Conservation (phyloP, 768 basidiomycete species). For the Xerocomellus intermedius region DNA sequence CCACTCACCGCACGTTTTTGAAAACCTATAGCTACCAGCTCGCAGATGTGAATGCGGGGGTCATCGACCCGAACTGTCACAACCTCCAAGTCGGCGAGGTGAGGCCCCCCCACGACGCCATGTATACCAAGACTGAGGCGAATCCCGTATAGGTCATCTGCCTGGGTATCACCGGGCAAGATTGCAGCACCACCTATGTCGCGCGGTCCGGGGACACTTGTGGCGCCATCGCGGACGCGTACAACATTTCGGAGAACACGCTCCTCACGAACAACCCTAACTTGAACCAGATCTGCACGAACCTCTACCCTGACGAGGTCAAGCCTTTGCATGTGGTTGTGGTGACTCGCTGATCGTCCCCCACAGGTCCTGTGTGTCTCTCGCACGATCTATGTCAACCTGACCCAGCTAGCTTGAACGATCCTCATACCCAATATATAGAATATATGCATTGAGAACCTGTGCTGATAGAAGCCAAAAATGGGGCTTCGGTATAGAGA, state of each 20-base stretch:
- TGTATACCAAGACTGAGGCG: neutral
- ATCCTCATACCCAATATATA: neutral
- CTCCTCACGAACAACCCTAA: slow-evolving; percentile 67
- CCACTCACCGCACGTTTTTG: neutral
- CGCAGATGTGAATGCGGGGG: slow-evolving; percentile 45
- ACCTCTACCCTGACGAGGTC: slow-evolving; percentile 63
- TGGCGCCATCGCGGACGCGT: slow-evolving; percentile 36
- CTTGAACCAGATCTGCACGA: slow-evolving; percentile 48
- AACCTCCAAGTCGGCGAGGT: slow-evolving; percentile 57
- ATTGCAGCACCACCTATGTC: slow-evolving; percentile 53
- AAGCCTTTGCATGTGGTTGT: neutral
- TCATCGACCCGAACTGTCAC: slow-evolving; percentile 51
- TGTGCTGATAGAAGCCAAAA: no score
- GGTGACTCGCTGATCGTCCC: neutral
- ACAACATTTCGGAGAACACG: slow-evolving; percentile 44
- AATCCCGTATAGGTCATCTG: slow-evolving; percentile 42
- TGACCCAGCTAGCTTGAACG: slow-evolving; percentile 8
- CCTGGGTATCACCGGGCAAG: slow-evolving; percentile 53
- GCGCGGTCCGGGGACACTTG: slow-evolving; percentile 54
- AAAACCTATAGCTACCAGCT: slow-evolving; percentile 51
- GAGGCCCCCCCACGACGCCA: neutral
- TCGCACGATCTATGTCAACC: slow-evolving; percentile 24
- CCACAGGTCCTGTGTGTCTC: slow-evolving; percentile 29
- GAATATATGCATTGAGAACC: neutral
- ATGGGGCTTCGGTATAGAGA: neutral